Base-by-base conservation (phyloP, 2,329 filamentous ascomycete genomes). In the Neoscytalidium dimidiatum region DNA sequence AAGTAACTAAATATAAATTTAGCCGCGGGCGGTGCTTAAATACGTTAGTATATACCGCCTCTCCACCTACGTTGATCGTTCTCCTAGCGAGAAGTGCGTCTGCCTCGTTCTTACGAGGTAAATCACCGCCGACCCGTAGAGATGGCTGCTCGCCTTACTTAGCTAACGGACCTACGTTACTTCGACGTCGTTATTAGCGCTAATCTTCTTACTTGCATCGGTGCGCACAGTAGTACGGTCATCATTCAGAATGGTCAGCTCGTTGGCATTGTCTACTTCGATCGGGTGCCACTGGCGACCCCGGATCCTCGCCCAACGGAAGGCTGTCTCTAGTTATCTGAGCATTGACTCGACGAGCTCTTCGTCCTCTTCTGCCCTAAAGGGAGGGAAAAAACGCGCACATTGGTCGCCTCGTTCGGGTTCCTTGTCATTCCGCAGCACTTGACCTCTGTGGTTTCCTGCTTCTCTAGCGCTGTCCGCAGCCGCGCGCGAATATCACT, bases 151-250 rank as follows among this genome's bases (percentile, higher is more conserved):
- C n/a, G 38, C 11, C 38, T 41, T 41, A 17, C 38, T 41, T 8
- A 41, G 38, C 38, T 3, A 41, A 17, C 38, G 38, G 6, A 41
- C 38, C 3, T 41, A 17, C 13, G 38, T 17, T 41, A 41, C 38
- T 41, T 41, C 38, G 38, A 41, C 38, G 38, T 41, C 6, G 38
- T 41, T 41, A 11, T 41, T 17, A 17, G 38, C 14, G 38, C 38
- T 3, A 17, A 41, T 41, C 13, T 13, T 41, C 38, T 41, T 1
- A 17, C 6, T 5, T 41, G 38, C 38, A 41, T 86, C 7, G 85
- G 85, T 6, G 85, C 46, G 46, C 13, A 49, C 46, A 11, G 23
- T 29, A 14, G 46, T 49, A 26, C 46, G 46, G 26, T 49, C 23
- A 17, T 49, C 26, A 17, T 49, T 28, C 9, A 49, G 14, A 29